These are phyloP conservation scores for Chaetomiaceae sp. DNA, from an alignment of 2,329 filamentous ascomycete species.

Conservation along the genomic window DNA sequence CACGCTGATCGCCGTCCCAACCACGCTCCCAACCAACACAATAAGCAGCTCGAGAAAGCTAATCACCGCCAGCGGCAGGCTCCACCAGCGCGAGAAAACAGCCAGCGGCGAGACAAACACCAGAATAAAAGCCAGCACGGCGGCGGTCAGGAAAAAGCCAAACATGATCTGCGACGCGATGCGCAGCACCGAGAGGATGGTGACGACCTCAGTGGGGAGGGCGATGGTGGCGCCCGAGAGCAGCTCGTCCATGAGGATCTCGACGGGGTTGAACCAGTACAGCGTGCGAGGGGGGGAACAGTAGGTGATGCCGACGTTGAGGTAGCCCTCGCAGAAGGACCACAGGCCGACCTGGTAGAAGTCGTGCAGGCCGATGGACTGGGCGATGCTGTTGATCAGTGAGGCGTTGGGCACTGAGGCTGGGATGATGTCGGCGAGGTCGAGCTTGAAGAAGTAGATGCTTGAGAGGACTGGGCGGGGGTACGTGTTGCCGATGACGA, in stretches of 20 bases:
- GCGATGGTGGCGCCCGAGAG: conserved; percentile 78
- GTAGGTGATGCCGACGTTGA: conserved; percentile 64
- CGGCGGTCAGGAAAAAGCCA: conserved; percentile 71
- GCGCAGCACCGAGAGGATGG: conserved; percentile 68
- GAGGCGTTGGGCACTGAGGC: conserved; percentile 63
- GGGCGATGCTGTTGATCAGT: conserved; percentile 82
- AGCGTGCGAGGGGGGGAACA: conserved; percentile 67
- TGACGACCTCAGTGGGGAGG: conserved; percentile 66
- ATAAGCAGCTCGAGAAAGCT: conserved; percentile 63
- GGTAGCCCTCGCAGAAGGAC: conserved; percentile 87
- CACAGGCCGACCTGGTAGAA: conserved; percentile 92
- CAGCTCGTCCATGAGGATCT: conserved; percentile 74
- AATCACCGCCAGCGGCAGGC: conserved; percentile 63
- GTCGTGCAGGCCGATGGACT: conserved; percentile 81
- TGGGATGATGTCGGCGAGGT: conserved; percentile 77
- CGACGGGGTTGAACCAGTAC: conserved; percentile 90
- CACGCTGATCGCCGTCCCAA: conserved; percentile 79
- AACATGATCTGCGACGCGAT: conserved; percentile 84
- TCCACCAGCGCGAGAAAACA: conserved; percentile 51
- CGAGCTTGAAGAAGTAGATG: conserved; percentile 80
- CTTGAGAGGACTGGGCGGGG: conserved; percentile 56
- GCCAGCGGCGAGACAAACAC: conserved; percentile 61
- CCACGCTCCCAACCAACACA: conserved; percentile 63
- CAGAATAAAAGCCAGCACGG: conserved; percentile 65
- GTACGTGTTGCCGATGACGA: conserved; percentile 69